Percentiles rank a stretch among this genome's conserved stretches.
Conservation (phyloP, 1,284 basidiomycete species). For the Meira miltonrushii region DNA sequence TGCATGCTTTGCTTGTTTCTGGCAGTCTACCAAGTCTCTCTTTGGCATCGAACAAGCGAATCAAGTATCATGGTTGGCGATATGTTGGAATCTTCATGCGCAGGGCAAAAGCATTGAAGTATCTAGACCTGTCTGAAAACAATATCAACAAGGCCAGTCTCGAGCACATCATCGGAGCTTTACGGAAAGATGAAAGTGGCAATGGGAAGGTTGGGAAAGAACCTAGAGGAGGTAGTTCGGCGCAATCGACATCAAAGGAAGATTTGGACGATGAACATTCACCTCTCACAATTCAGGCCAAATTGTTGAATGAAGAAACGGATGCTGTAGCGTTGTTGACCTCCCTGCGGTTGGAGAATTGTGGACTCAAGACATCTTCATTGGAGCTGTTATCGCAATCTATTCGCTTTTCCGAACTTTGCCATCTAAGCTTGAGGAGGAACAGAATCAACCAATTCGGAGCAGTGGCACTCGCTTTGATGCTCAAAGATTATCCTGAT, state of each 20-base stretch:
- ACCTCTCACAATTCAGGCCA: slow-evolving; percentile 41
- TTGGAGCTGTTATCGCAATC: slow-evolving; percentile 39
- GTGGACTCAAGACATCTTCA: slow-evolving; percentile 31
- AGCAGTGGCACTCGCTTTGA: slow-evolving; percentile 11
- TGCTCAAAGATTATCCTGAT: slow-evolving; percentile 17
- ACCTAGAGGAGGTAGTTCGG: slow-evolving; percentile 8
- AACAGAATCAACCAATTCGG: slow-evolving; percentile 17
- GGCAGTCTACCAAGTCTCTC: slow-evolving; percentile 75
- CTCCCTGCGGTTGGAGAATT: slow-evolving; percentile 46
- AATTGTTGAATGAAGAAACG: slow-evolving; percentile 29
- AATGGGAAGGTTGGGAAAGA: neutral
- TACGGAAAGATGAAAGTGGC: slow-evolving; percentile 25
- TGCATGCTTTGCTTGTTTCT: slow-evolving; percentile 83
- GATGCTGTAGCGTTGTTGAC: slow-evolving; percentile 31
- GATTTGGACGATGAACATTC: slow-evolving; percentile 40
- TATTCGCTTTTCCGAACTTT: slow-evolving; percentile 41
- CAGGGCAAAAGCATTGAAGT: slow-evolving; percentile 69
- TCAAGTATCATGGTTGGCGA: slow-evolving; percentile 73
- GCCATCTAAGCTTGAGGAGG: slow-evolving; percentile 38
- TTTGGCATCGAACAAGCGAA: slow-evolving; percentile 75
- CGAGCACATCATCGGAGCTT: slow-evolving; percentile 71
- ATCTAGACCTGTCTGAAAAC: slow-evolving; percentile 85
- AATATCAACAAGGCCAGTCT: slow-evolving; percentile 70
- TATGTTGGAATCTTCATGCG: slow-evolving; percentile 73
- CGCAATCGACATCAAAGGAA: slow-evolving; percentile 23